Evolutionary conservation across 305 asterid genomes (phyloP).

Genomic region (Ajuga reptans): DNA sequence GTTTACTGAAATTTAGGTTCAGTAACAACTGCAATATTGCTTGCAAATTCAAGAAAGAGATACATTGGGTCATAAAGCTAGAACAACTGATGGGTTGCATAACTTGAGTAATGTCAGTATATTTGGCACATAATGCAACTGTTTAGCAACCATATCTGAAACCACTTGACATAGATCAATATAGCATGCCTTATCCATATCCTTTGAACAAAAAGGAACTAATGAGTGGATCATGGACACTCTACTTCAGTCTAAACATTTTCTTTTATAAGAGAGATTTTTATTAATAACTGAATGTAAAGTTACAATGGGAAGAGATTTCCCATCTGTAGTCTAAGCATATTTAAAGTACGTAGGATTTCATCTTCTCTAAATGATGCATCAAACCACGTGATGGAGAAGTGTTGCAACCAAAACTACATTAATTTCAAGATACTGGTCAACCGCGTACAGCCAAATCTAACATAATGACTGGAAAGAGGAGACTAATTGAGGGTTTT

Average conservation of each 20-base stretch:
- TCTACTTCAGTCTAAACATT: background rate
- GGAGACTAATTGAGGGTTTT: conserved; percentile 10
- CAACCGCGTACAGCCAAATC: conserved; percentile 1
- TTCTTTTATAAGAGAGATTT: too few species aligned
- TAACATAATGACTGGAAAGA: background rate
- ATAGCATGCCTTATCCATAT: background rate
- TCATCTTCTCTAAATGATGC: conserved; percentile 7
- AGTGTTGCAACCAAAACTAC: conserved; percentile 1
- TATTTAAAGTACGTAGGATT: background rate
- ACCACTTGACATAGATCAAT: background rate
- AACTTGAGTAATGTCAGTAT: background rate
- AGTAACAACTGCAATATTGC: conserved; percentile 9
- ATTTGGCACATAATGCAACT: conserved; percentile 5
- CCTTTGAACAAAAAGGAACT: conserved; percentile 11
- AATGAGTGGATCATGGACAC: background rate
- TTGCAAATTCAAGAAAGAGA: background rate
- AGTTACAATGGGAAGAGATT: too few species aligned
- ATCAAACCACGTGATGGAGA: conserved; percentile 16
- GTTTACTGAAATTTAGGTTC: conserved; percentile 4
- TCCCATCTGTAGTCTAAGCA: background rate
- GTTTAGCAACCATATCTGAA: background rate
- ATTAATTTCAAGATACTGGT: background rate
- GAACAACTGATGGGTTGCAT: conserved; percentile 8
- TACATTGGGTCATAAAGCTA: conserved; percentile 14
- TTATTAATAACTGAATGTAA: too few species aligned